A percentile compares a stretch with the other conserved stretches of the same genome.
Evolutionary conservation across 1,284 basidiomycete genomes (phyloP).

Genomic region (Microbotryum intermedium): DNA sequence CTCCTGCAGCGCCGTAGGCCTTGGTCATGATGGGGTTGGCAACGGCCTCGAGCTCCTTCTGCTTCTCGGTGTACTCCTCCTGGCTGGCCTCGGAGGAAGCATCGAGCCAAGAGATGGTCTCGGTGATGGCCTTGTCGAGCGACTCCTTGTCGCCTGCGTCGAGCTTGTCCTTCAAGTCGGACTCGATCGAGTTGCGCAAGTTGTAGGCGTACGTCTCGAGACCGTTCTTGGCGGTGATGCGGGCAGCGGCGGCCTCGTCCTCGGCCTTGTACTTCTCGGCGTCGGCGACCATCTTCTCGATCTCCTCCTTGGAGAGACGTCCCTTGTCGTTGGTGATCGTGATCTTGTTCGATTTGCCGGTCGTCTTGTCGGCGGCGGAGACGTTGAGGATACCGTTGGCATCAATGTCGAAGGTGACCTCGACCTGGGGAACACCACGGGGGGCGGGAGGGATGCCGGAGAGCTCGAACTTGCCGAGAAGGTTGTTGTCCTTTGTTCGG

Average conservation of each 20-base stretch:
- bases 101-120: conserved; percentile 84
- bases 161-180: conserved; percentile 59
- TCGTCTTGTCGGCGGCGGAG: conserved; percentile 92
- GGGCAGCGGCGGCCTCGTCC: conserved; percentile 46
- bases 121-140: conserved; percentile 73
- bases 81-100: conserved; percentile 79
- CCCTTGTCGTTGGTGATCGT: conserved; percentile 99
- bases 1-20: conserved; percentile 62
- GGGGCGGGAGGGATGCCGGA: conserved; percentile 96
- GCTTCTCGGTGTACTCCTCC: conserved; percentile 90
- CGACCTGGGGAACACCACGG: conserved; percentile 95
- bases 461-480: conserved; percentile 98
- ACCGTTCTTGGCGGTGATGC: conserved; percentile 68
- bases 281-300: conserved; percentile 81
- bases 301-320: conserved; percentile 95
- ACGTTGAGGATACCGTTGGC: conserved; percentile 83
- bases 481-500: conserved; percentile 89
- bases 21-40: conserved; percentile 77
- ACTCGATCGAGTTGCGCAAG: conserved; percentile 79
- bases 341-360: conserved; percentile 74
- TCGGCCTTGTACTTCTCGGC: conserved; percentile 67
- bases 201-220: conserved; percentile 80
- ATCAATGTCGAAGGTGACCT: conserved; percentile 98
- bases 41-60: conserved; percentile 86
- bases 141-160: conserved; percentile 78